These are phyloP conservation scores for Schoenoplectus triqueter DNA, from an alignment of 202 grass and related monocot species.

Conservation along the genomic window DNA sequence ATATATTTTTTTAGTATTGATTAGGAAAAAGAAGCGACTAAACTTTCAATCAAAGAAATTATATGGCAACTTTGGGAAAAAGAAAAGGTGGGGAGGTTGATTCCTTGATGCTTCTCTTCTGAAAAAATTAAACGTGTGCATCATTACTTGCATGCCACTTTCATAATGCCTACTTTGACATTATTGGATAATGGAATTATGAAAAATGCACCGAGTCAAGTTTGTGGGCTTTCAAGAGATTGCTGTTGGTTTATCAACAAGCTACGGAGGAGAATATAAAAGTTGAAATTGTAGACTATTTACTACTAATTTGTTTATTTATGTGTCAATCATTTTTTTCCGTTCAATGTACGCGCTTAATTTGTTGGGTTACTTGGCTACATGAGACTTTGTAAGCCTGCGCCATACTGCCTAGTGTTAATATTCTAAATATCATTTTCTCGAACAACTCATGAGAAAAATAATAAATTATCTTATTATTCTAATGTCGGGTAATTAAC, in stretches of 20 bases:
- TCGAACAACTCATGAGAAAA: background rate
- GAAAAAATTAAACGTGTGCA: constrained; percentile 33
- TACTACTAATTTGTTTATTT: background rate
- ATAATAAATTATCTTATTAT: background rate
- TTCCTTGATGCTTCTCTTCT: constrained; percentile 37
- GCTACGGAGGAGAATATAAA: constrained; percentile 4
- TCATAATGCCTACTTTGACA: constrained; percentile 40
- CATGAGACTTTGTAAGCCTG: constrained; percentile 8
- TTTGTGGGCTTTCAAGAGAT: constrained; percentile 28
- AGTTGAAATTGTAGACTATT: constrained; percentile 6
- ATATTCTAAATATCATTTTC: constrained; percentile 20
- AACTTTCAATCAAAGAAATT: constrained; percentile 41
- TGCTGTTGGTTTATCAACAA: constrained; percentile 3
- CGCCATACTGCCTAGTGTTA: background rate
- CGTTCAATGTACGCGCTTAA: background rate
- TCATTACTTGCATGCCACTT: constrained; percentile 35
- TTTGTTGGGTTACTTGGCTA: background rate
- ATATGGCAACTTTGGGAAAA: constrained; percentile 36
- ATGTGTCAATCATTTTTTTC: background rate
- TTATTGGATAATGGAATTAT: constrained; percentile 31
- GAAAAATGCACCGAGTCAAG: constrained; percentile 33
- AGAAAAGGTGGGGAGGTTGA: constrained; percentile 34
- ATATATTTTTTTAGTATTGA: constrained; percentile 27
- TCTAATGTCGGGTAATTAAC: background rate
- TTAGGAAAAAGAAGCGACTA: constrained; percentile 14